phyloP scores from a whole-genome alignment of 1,284 basidiomycete species.

The Polyporus tsugae region DNA sequence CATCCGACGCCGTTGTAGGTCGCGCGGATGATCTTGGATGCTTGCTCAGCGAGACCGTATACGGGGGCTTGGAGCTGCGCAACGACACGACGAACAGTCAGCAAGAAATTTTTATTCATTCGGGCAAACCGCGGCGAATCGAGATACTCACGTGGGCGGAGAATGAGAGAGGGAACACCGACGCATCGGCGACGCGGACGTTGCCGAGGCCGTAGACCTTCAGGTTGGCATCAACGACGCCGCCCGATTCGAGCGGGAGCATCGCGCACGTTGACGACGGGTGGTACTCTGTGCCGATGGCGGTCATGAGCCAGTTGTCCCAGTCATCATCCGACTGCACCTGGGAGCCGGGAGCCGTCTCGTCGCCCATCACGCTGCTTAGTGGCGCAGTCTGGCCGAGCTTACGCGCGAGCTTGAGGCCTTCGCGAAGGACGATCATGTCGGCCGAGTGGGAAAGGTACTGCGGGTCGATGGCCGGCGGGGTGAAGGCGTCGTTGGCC shows the following conservation, averaged over 20 bases:
- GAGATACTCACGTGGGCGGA: slow-evolving; percentile 48
- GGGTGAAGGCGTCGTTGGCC: slow-evolving; percentile 59
- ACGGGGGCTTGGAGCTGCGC: slow-evolving; percentile 60
- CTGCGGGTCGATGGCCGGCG: slow-evolving; percentile 67
- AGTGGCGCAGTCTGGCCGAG: slow-evolving; percentile 52
- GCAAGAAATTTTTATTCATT: neutral
- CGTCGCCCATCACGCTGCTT: slow-evolving; percentile 44
- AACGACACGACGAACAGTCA: neutral
- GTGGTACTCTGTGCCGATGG: slow-evolving; percentile 59
- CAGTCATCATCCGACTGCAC: slow-evolving; percentile 54
- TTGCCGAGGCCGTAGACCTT: slow-evolving; percentile 65
- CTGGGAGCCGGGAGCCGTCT: slow-evolving; percentile 49
- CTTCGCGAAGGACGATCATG: slow-evolving; percentile 61
- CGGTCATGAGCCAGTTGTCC: slow-evolving; percentile 53
- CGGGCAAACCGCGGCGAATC: neutral
- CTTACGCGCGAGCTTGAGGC: slow-evolving; percentile 59
- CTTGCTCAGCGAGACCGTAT: slow-evolving; percentile 79
- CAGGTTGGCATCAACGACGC: slow-evolving; percentile 71
- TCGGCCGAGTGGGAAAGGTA: slow-evolving; percentile 68
- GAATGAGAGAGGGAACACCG: slow-evolving; percentile 62
- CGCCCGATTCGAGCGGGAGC: slow-evolving; percentile 67
- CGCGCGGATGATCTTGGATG: slow-evolving; percentile 64
- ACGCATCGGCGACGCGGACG: slow-evolving; percentile 41
- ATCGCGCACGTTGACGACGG: slow-evolving; percentile 70
- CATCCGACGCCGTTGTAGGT: slow-evolving; percentile 47